Evolutionary conservation across 495 filamentous ascomycete species (phyloP).

Genomic region (Xylaria intraflava): DNA sequence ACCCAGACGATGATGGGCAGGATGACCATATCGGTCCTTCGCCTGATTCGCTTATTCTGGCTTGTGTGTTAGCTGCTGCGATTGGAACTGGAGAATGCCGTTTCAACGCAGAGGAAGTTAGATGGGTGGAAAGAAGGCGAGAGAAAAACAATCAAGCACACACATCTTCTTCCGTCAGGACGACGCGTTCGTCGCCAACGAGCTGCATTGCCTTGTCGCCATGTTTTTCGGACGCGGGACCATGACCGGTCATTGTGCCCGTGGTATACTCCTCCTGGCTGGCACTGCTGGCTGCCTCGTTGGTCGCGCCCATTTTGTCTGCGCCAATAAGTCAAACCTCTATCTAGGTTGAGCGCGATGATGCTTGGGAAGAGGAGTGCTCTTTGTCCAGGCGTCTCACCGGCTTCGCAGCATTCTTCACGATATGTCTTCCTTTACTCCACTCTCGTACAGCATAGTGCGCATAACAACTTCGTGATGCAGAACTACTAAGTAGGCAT

Average conservation of each 20-base stretch:
- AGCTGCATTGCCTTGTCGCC: slow-evolving; percentile 5
- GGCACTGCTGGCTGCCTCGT: slow-evolving; percentile 1
- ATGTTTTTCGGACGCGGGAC: background rate
- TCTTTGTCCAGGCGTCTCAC: no score
- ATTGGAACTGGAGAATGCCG: background rate
- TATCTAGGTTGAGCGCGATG: background rate
- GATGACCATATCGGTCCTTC: slow-evolving; percentile 56
- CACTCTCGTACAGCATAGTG: no score
- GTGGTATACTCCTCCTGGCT: slow-evolving; percentile 1
- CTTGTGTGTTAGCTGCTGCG: slow-evolving; percentile 9
- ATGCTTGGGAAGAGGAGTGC: no score
- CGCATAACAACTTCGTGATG: no score
- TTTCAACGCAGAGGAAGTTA: background rate
- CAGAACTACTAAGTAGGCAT: no score
- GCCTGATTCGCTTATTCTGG: slow-evolving; percentile 47
- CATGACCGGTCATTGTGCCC: background rate
- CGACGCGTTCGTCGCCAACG: slow-evolving; percentile 23
- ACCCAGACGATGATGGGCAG: slow-evolving; percentile 56
- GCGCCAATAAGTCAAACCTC: background rate
- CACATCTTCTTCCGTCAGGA: slow-evolving; percentile 46
- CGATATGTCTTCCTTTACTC: no score
- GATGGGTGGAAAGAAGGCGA: background rate
- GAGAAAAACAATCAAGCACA: background rate
- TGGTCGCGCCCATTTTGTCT: slow-evolving; percentile 2
- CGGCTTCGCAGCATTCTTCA: no score